Evolutionary conservation across 179 eudicot genomes (phyloP).

Genomic region (Amaranthus tricolor): DNA sequence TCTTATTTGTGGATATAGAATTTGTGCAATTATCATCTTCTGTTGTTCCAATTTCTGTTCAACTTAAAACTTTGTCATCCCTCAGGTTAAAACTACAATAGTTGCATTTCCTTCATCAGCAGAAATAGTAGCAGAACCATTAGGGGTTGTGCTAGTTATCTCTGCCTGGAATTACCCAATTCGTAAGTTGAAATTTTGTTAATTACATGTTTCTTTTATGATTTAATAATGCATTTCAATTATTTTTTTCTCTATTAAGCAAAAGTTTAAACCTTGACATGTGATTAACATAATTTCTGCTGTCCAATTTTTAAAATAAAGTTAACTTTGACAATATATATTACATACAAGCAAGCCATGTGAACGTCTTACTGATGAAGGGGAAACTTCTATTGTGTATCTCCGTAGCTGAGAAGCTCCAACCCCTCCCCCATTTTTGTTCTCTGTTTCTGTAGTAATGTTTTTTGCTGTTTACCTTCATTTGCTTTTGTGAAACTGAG

Average conservation of each 20-base stretch:
- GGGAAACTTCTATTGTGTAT: conserved; percentile 6
- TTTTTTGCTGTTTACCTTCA: neutral
- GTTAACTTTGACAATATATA: neutral
- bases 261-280: neutral
- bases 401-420: neutral
- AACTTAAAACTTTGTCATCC: conserved; percentile 6
- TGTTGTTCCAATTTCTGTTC: neutral
- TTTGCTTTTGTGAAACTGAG: neutral
- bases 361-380: neutral
- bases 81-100: conserved; percentile 62
- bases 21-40: neutral
- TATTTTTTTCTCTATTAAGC: neutral
- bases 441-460: neutral
- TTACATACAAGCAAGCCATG: neutral
- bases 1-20: neutral
- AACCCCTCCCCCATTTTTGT: neutral
- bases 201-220: conserved; percentile 1
- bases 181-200: conserved; percentile 42
- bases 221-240: neutral
- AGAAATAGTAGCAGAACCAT: conserved; percentile 72
- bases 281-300: neutral
- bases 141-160: conserved; percentile 72
- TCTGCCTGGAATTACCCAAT: conserved; percentile 93
- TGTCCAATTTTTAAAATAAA: neutral
- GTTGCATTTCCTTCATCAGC: conserved; percentile 69